Evolutionary conservation across 495 filamentous ascomycete genomes (phyloP), one percentile per base, ranked within the genome.

Genomic region (Aspergillus sparsus): DNA sequence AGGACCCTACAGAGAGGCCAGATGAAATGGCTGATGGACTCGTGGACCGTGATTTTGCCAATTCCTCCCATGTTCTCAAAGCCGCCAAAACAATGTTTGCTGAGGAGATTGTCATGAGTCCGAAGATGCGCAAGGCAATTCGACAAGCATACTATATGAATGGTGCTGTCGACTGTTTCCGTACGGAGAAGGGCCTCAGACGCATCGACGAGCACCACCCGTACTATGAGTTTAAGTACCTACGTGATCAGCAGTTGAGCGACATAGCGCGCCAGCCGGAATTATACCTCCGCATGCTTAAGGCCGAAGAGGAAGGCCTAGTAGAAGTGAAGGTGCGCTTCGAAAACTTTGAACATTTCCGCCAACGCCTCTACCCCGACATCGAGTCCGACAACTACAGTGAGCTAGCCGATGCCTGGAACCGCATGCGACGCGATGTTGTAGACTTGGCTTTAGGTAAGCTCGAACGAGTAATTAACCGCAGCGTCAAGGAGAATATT

Each of bases 191-290:
- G 70, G 94, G 94, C 32, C 78, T 95, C n/a, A 87, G 88, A 36
- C 89, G 89, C 66, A 98, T 98, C 65, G 93, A 97, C 61, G 95
- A 98, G 51, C 86, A 96, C 36, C 91, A 97, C 68, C 92, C 90
- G 0, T 98, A 94, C 72, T 97, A 97, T 71, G 94, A 97, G 71
- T 93, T 98, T 77, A 98, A 98, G 67, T 98, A 98, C 61, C 86
- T 98, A 15, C 83, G 90, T 39, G 90, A 94, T 64, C 92, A 96
- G 68, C 88, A 87, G 47, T 83, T 97, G 54, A 77, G 76, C 36
- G 88, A 94, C 60, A 85, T 98, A 61, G 89, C 91, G 7, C 83
- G 82, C 18, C 86, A 87, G 15, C 94, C 94, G 9, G 93, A 96
- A 63, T 81, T 95, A 49, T 98, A 90, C 67, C 76, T 98, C 13